Evolutionary conservation across 257 asterid genomes (phyloP).

Genomic region (Solanum gracilifrons): DNA sequence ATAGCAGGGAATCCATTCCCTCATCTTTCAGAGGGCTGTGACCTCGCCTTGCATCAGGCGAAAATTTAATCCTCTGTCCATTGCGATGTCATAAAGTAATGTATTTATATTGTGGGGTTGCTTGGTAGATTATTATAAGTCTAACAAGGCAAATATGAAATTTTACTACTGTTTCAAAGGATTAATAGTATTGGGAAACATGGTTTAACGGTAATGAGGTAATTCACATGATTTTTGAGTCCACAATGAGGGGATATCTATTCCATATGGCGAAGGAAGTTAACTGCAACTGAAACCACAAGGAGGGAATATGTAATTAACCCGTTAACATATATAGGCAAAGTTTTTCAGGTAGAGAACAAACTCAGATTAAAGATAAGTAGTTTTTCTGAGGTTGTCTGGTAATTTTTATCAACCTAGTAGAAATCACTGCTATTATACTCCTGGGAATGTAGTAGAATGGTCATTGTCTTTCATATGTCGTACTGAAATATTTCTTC

Average conservation of each 20-base stretch:
- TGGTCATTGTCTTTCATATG: not conserved
- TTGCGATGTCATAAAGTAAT: not conserved
- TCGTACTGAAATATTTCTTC: not conserved
- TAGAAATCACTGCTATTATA: not conserved
- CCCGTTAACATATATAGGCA: not conserved
- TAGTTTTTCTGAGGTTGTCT: not conserved
- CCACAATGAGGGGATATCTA: not conserved
- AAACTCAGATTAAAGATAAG: not conserved
- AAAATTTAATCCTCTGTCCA: not conserved
- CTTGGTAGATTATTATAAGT: not conserved
- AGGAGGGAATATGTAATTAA: not conserved
- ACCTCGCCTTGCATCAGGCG: not conserved
- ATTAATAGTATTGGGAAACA: not conserved
- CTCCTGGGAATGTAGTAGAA: not conserved
- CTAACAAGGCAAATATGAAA: not conserved
- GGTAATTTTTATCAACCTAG: not conserved
- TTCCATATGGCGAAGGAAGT: not conserved
- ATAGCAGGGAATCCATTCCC: not conserved
- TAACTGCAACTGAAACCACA: not conserved
- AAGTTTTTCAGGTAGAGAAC: not conserved
- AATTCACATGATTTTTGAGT: not conserved
- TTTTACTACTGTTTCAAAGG: not conserved
- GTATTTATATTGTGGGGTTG: not conserved
- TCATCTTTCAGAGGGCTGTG: not conserved
- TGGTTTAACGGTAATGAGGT: not conserved